Conservation (phyloP, 371 early-diverging fungal species). For the Pancytospora philotis region DNA sequence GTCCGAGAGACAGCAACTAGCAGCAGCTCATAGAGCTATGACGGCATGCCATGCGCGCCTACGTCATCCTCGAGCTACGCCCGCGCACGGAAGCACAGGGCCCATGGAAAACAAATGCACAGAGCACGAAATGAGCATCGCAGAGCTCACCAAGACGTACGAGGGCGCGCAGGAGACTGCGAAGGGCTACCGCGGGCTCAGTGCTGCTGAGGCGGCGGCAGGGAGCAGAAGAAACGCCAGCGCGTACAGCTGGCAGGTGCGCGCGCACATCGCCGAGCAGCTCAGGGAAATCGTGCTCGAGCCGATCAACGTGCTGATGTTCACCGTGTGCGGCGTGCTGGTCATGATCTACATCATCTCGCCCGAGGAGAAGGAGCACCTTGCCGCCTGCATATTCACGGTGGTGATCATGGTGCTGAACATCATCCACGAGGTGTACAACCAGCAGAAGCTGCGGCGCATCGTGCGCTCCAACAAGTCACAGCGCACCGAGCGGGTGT, state of each 20-base stretch:
- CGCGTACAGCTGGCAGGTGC: too few relatives aligned
- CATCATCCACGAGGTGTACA: slow-evolving; percentile 12
- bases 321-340: not conserved
- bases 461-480: not conserved
- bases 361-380: slow-evolving; percentile 9
- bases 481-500: not conserved
- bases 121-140: not conserved
- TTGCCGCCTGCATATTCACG: slow-evolving; percentile 5
- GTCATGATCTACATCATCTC: slow-evolving; percentile 11
- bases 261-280: not conserved
- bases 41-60: too few relatives aligned
- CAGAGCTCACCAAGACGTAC: not conserved
- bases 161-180: not conserved
- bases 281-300: not conserved
- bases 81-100: too few relatives aligned
- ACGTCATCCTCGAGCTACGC: too few relatives aligned
- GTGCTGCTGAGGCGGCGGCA: not conserved
- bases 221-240: too few relatives aligned
- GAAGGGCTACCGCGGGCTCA: not conserved
- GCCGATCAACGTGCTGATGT: slow-evolving; percentile 16
- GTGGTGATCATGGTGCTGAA: slow-evolving; percentile 8
- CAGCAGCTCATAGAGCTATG: too few relatives aligned
- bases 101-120: not conserved
- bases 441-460: not conserved
- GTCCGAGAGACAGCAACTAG: too few relatives aligned